Evolutionary conservation across 2,329 filamentous ascomycete genomes (phyloP), one percentile per base, ranked within the genome.

Genomic region (Paraconiothyrium brasiliense): DNA sequence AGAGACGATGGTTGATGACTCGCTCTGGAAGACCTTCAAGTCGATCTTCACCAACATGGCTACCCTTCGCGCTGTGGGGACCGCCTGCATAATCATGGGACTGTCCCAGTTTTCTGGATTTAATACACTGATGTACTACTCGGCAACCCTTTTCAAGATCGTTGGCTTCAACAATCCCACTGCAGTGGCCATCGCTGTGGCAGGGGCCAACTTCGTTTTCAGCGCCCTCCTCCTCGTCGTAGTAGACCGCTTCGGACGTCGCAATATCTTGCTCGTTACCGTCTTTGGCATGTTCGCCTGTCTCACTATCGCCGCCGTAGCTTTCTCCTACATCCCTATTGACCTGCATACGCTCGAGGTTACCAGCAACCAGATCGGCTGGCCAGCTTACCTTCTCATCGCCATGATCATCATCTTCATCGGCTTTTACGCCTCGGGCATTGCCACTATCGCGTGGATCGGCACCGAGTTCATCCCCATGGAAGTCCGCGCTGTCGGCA

Each of bases 61-160:
- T 7, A 77, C 76, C 30, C 67, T 72, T 55, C 74, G 78, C n/a
- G 77, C 77, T 2, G 66, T 78, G 0, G 59, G 78, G 13, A 72
- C 67, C 24, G 78, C 77, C 27, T 79, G 77, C 56, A 70, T 71
- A 4, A 71, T 78, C 60, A 78, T 78, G 76, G 75, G 72, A n/a
- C 72, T 78, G 51, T 73, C 70, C 7, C 75, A 79, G 43, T 67
- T 79, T 6, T 69, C 67, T 27, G 77, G 78, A 16, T 79, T 79
- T 71, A 96, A 97, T 78, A 93, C 91, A 11, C 83, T 97, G 34
- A 97, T 97, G 92, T 97, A 97, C 79, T 97, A 78, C 61, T 71
- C 68, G 11, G 71, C 73, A 2, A 79, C 76, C 0, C 70, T 80
- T 9, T 80, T 80, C 66, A 76, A 74, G 35, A 84, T 93, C 35